Evolutionary conservation across 768 basidiomycete species (phyloP), one percentile per base, ranked within the genome.

Genomic region (Mrakia hoshinonis): DNA sequence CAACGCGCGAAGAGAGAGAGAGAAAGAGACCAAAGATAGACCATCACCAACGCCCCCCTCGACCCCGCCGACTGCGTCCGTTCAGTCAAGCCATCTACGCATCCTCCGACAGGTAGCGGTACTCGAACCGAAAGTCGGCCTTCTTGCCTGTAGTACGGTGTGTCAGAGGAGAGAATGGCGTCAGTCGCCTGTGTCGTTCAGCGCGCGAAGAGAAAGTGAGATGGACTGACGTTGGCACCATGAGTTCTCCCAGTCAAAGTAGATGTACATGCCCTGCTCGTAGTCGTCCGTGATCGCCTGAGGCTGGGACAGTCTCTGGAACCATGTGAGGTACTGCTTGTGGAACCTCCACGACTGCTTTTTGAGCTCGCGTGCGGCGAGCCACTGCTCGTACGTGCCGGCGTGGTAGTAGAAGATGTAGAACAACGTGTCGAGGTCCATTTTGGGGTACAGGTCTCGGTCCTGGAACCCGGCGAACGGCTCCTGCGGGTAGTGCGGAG

Each of bases 231-330:
- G 58, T 61, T 61, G 58, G 58, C 58, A 61, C 58, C 58, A 61
- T 15, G 90, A 91, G 63, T 92, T 92, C 48, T 73, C 72, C 65
- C 74, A 73, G 34, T 70, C 95, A 80, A 98, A 97, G 84, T 99
- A 99, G 43, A 96, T 90, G 80, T 99, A 99, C 49, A 58, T 65
- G 24, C 70, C 96, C 82, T 98, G 94, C 81, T 99, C 96, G 79
- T 97, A 99, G 79, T 98, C 95, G 76, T 98, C 95, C 66, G 96
- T 99, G 79, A 99, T 97, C 1, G 93, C 93, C 77, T 95, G 92
- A 11, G 96, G 96, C 77, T 98, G 94, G 29, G 92, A 93, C 77
- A 96, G 92, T 47, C 96, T 87, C 80, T 98, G 96, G 86, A 99
- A 99, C 94, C 96, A 99, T 38, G 96, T 99, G 73, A 99, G 82